phyloP scores from a whole-genome alignment of 2,329 filamentous ascomycete species.

The Cyanodermella asteris region DNA sequence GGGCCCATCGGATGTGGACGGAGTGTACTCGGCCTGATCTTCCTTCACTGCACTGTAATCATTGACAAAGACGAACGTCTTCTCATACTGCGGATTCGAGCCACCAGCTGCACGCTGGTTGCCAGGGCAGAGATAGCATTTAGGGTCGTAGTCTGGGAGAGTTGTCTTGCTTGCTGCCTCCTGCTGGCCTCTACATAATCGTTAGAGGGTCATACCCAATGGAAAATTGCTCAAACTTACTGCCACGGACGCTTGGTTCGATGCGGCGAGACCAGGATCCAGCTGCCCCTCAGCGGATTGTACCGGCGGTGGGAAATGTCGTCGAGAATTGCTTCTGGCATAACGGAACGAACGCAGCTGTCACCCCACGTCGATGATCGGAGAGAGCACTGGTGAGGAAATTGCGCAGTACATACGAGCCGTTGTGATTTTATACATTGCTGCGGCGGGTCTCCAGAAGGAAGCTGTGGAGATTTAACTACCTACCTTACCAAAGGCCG shows the following conservation, averaged over 20 bases:
- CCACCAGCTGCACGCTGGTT: constrained; percentile 79
- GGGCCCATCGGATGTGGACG: constrained; percentile 28
- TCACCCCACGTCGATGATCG: neutral
- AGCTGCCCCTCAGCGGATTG: constrained; percentile 74
- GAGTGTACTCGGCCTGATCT: constrained; percentile 58
- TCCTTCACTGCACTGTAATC: constrained; percentile 96
- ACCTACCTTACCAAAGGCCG: too few species aligned
- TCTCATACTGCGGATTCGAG: constrained; percentile 62
- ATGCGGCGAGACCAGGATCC: constrained; percentile 89
- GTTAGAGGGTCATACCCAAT: constrained; percentile 1
- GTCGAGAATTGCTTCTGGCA: constrained; percentile 61
- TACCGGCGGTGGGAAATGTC: constrained; percentile 93
- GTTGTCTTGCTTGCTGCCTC: constrained; percentile 46
- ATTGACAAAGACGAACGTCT: constrained; percentile 87
- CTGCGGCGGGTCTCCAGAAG: too few species aligned
- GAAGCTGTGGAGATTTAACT: too few species aligned
- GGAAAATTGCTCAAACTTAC: constrained; percentile 29
- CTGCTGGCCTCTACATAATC: constrained; percentile 45
- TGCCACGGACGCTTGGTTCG: constrained; percentile 96
- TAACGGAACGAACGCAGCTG: constrained; percentile 15
- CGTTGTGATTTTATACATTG: too few species aligned
- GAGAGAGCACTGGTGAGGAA: too few species aligned
- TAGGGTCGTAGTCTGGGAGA: constrained; percentile 62
- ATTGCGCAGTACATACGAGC: too few species aligned
- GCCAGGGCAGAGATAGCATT: constrained; percentile 88